Evolutionary conservation across 805 yeast genomes (phyloP), one percentile per base, ranked within the genome.

Genomic region (Scheffersomyces coipomensis): DNA sequence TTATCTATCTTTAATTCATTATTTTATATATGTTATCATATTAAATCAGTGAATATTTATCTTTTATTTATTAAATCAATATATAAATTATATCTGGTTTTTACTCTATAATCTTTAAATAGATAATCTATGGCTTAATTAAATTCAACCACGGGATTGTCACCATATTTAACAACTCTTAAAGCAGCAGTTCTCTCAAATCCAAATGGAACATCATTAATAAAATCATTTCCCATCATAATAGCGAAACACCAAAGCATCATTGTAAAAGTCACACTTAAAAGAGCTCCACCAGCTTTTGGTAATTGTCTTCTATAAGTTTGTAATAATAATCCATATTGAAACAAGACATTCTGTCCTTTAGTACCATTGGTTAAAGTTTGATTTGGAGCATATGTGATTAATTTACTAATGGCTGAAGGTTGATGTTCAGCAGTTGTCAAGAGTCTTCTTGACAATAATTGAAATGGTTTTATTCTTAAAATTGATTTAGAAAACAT

Each of bases 161-260:
- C 22, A 23, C 45, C 47, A 30, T 35, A 27, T 22, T 29, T 19
- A 18, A 18, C 34, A 19, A 25, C 10, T 29, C 16, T 42, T 9
- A 44, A 40, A 8, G 43, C 42, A n/a, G 48, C 35, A 11, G 48
- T 44, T 13, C 31, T 25, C 5, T 37, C 38, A n/a, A 18, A 22
- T 11, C 18, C 30, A 5, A 27, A 15, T 27, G 40, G 39, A 10
- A 37, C 46, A 22, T 29, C 17, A 21, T 34, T 22, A 15, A 13
- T 16, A 19, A 19, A 10, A 24, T 37, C 35, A 25, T 34, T 37
- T 7, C 29, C 27, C 10, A 19, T 30, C 23, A 40, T 29, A 12
- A 26, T 23, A 5, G 32, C 40, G 8, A 22, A 32, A n/a, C 43
- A 42, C 35, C 39, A 39, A 19, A 30, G 21, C 4, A 31, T 21